Percentiles rank a stretch among this genome's conserved stretches.
These are phyloP conservation scores for Stentor coeruleus DNA, from an alignment of 73 alveolate genomes.

Conservation along the genomic window DNA sequence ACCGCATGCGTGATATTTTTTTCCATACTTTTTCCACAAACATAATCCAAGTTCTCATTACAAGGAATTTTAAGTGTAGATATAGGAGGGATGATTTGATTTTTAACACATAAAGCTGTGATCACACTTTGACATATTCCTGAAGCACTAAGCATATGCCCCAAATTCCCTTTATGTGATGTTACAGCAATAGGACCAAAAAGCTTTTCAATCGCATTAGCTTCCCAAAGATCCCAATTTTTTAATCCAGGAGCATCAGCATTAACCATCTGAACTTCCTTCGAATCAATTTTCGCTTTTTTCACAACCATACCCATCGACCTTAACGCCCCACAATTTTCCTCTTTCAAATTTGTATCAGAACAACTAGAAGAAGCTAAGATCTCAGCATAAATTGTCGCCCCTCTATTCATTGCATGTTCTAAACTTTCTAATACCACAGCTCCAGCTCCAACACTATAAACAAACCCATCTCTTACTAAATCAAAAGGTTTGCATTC, in stretches of 20 bases:
- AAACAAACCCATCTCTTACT: constrained; percentile 68
- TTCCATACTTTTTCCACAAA: background rate
- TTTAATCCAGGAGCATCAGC: constrained; percentile 74
- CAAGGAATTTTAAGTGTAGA: background rate
- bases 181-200: constrained; percentile 26
- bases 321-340: constrained; percentile 42
- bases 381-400: constrained; percentile 69
- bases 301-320: constrained; percentile 53
- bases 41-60: background rate
- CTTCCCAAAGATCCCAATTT: constrained; percentile 69
- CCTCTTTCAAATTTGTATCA: constrained; percentile 61
- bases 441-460: constrained; percentile 71
- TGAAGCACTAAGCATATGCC: constrained; percentile 23
- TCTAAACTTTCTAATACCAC: constrained; percentile 60
- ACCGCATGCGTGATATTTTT: background rate
- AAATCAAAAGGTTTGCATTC: constrained; percentile 76
- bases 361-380: constrained; percentile 56
- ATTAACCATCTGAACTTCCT: constrained; percentile 52
- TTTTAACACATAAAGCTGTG: background rate
- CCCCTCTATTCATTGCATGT: constrained; percentile 66
- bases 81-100: constrained; percentile 2
- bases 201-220: constrained; percentile 37
- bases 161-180: constrained; percentile 19
- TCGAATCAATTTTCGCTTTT: constrained; percentile 56
- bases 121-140: constrained; percentile 21